Percentiles rank a stretch among this genome's conserved stretches.
Evolutionary conservation across 306 rosid species (phyloP).

Genomic region (Potentilla sterilis): DNA sequence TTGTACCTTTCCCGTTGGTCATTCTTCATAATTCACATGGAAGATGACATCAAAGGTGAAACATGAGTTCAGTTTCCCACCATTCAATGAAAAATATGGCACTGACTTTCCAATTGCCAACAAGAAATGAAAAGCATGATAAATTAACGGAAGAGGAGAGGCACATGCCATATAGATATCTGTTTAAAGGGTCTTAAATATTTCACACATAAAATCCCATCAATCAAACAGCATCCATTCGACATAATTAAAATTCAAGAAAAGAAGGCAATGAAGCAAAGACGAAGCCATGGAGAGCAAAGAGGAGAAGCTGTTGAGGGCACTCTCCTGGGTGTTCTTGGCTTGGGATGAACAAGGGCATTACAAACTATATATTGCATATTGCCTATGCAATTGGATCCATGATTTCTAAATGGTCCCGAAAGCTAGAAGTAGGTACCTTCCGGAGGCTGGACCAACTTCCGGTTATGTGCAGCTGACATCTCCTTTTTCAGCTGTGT

Average conservation of each 20-base stretch:
- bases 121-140: background rate
- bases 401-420: conserved; percentile 37
- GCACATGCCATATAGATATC: conserved; percentile 20
- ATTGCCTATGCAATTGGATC: conserved; percentile 54
- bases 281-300: conserved; percentile 47
- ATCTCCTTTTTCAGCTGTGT: conserved; percentile 99
- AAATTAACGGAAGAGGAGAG: background rate
- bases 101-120: background rate
- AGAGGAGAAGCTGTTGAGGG: conserved; percentile 44
- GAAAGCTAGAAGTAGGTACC: conserved; percentile 90
- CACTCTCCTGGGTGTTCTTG: conserved; percentile 57
- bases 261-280: conserved; percentile 45
- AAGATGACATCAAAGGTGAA: background rate
- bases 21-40: background rate
- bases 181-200: conserved; percentile 37
- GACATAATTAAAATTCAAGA: conserved; percentile 49
- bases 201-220: conserved; percentile 55
- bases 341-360: conserved; percentile 63
- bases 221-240: conserved; percentile 61
- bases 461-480: conserved; percentile 92
- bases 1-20: background rate
- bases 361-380: conserved; percentile 77
- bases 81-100: background rate
- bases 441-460: conserved; percentile 99
- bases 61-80: background rate